Percentiles rank a stretch among this genome's conserved stretches.
These are phyloP conservation scores for Cenchrus fungigraminus DNA, from an alignment of 176 grass and related monocot genomes.

Conservation along the genomic window DNA sequence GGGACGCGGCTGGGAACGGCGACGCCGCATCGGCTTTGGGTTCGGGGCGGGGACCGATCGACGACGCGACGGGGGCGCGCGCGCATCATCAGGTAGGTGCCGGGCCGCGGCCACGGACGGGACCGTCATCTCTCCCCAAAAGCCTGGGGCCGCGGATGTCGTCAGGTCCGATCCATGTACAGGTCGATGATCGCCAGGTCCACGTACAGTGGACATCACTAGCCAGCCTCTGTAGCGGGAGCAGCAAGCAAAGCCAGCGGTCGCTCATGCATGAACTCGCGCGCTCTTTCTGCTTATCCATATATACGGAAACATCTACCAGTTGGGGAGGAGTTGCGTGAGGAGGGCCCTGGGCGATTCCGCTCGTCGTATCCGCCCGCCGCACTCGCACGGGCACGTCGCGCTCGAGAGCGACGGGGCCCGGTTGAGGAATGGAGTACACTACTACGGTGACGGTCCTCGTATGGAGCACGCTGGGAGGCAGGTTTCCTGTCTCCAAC, in stretches of 20 bases:
- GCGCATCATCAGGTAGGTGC: slow-evolving; percentile 29
- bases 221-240: not conserved
- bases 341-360: too few relatives aligned
- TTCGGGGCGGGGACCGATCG: slow-evolving; percentile 4
- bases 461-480: not conserved
- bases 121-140: too few relatives aligned
- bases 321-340: not conserved
- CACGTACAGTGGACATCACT: not conserved
- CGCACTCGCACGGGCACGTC: not conserved
- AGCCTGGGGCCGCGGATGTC: not conserved
- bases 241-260: not conserved
- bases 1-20: slow-evolving; percentile 15
- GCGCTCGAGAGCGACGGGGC: not conserved
- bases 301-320: not conserved
- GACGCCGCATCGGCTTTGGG: slow-evolving; percentile 32
- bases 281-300: not conserved
- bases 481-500: not conserved
- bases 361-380: not conserved
- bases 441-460: not conserved
- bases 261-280: not conserved
- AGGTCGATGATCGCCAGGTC: not conserved
- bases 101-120: not conserved
- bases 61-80: not conserved
- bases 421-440: not conserved
- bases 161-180: not conserved